Evolutionary conservation across 352 stramenopile species (phyloP).

Genomic region (Globisporangium polare): DNA sequence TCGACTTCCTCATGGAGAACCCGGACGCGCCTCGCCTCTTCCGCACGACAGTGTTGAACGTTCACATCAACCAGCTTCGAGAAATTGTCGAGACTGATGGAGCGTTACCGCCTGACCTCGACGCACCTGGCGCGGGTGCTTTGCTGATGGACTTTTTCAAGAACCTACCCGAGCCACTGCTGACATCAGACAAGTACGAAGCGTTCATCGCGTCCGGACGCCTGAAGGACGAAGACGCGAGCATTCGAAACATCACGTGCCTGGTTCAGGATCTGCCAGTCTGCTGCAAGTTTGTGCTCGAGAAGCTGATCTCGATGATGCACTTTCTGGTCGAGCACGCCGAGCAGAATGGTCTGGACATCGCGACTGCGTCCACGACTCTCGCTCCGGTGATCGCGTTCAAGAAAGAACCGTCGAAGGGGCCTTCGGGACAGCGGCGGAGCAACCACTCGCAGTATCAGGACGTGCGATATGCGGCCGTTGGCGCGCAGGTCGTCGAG

Average conservation of each 20-base stretch:
- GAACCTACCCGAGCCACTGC: conserved; percentile 65
- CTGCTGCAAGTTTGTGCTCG: conserved; percentile 67
- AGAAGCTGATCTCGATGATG: conserved; percentile 66
- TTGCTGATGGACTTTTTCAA: conserved; percentile 79
- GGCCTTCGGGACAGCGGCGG: conserved; percentile 30
- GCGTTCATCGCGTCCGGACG: conserved; percentile 71
- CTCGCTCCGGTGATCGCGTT: conserved; percentile 77
- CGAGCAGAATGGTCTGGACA: conserved; percentile 61
- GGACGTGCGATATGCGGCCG: conserved; percentile 68
- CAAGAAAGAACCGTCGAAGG: conserved; percentile 53
- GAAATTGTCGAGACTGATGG: conserved; percentile 74
- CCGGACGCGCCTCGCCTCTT: conserved; percentile 70
- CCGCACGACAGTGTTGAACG: conserved; percentile 70
- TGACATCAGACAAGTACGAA: conserved; percentile 79
- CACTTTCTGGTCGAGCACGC: conserved; percentile 65
- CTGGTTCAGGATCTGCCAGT: conserved; percentile 73
- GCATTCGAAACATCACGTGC: conserved; percentile 73
- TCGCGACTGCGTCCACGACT: conserved; percentile 51
- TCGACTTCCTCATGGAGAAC: conserved; percentile 60
- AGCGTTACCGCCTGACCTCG: conserved; percentile 49
- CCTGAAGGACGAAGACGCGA: conserved; percentile 67
- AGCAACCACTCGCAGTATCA: conserved; percentile 59
- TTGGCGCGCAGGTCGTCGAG: conserved; percentile 73
- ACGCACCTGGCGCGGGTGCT: conserved; percentile 60
- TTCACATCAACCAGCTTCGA: conserved; percentile 64